phyloP scores from a whole-genome alignment of 768 basidiomycete genomes.

The Collybiopsis confluens region DNA sequence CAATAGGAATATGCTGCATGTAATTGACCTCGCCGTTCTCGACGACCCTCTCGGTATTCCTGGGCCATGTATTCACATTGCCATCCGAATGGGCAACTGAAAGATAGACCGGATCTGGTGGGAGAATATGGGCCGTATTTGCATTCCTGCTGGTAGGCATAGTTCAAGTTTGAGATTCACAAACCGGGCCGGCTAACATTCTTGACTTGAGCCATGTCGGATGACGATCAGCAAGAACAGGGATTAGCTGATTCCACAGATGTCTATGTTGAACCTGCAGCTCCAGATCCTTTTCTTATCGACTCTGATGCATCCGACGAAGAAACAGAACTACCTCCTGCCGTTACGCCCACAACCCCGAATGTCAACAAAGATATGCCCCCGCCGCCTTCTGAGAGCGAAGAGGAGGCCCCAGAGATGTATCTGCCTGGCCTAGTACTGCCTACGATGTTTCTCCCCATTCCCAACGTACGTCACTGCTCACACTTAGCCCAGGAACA shows the following conservation, averaged over 20 bases:
- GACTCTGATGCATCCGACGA: conserved; percentile 41
- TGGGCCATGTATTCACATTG: conserved; percentile 47
- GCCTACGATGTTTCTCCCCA: conserved; percentile 83
- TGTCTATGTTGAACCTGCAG: conserved; percentile 33
- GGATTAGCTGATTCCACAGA: neutral
- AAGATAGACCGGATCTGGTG: conserved; percentile 49
- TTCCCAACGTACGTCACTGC: conserved; percentile 81
- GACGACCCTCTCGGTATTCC: conserved; percentile 46
- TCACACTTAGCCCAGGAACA: conserved; percentile 55
- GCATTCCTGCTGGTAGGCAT: conserved; percentile 1
- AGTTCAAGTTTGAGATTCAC: neutral
- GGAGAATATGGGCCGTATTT: conserved; percentile 31
- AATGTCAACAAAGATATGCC: conserved; percentile 56
- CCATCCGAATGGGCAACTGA: conserved; percentile 67
- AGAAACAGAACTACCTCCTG: conserved; percentile 22
- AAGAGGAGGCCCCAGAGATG: conserved; percentile 51
- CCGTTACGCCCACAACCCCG: conserved; percentile 22
- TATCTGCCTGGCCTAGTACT: conserved; percentile 66
- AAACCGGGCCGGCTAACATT: neutral
- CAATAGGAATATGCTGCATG: conserved; percentile 50
- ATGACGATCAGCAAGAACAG: neutral
- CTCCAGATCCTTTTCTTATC: conserved; percentile 59
- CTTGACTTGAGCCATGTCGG: neutral
- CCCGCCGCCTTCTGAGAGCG: conserved; percentile 36
- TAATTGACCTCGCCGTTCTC: conserved; percentile 73